Evolutionary conservation across 2,329 filamentous ascomycete species (phyloP).

Genomic region (Dactylella cylindrospora): DNA sequence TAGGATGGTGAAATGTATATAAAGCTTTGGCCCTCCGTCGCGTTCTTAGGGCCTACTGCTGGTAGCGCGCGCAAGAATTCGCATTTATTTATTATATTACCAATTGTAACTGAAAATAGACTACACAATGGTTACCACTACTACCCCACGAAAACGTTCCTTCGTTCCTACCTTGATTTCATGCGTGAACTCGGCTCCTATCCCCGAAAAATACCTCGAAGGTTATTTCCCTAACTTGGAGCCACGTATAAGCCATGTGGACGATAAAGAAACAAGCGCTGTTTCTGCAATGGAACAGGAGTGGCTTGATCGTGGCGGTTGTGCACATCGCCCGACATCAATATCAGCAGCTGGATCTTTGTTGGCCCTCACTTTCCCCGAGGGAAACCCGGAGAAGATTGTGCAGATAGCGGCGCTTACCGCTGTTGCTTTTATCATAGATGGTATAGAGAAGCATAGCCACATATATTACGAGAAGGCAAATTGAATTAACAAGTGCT

Average conservation of each 20-base stretch:
- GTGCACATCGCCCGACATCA: neutral
- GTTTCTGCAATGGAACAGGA: neutral
- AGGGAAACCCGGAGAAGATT: conserved; percentile 10
- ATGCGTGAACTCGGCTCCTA: conserved; percentile 2
- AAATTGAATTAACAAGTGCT: neutral
- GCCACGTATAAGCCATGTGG: neutral
- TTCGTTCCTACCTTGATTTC: no score
- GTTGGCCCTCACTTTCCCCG: conserved; percentile 1
- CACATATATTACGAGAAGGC: neutral
- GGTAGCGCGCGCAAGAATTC: no score
- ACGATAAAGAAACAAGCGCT: neutral
- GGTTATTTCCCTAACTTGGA: conserved; percentile 9
- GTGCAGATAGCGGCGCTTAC: neutral
- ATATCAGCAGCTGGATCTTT: neutral
- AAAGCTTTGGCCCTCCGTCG: no score
- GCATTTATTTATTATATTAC: no score
- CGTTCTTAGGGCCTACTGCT: no score
- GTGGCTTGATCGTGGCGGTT: conserved; percentile 11
- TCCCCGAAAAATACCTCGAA: conserved; percentile 2
- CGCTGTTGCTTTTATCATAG: neutral
- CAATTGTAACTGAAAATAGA: no score
- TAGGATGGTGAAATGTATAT: no score
- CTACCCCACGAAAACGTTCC: no score
- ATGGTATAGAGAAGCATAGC: conserved; percentile 3
- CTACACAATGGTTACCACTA: no score